Base-by-base conservation (phyloP, 2,329 filamentous ascomycete species). In the Aspergillus sp. region DNA sequence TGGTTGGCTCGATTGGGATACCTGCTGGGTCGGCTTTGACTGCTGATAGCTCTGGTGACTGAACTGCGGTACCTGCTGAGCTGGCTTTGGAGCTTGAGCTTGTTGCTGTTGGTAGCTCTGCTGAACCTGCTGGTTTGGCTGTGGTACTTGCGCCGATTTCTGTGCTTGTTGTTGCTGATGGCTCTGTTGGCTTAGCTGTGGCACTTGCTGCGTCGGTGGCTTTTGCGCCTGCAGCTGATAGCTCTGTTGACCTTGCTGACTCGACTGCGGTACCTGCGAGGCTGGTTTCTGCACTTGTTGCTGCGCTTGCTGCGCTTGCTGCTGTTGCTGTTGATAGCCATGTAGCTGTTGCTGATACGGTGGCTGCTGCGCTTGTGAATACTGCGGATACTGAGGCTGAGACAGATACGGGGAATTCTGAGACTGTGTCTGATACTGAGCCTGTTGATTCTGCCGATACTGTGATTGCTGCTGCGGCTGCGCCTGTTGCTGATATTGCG, bases 311-410 rank as follows among this genome's bases (percentile, higher is more conserved):
- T 50, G 21, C 21, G 21, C 21, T 21, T 21, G 31, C 9, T 61
- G 31, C 5, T 57, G 55, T 27, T 65, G 64, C n/a, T 67, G 27
- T 31, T 31, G 61, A 45, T 46, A 45, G 19, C n/a, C 59, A 52
- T 4, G 53, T 27, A 57, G 55, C 15, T 61, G 43, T 12, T 61
- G 43, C 15, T 64, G 57, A 50, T 64, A 60, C 15, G 58, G 63
- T 35, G 62, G 27, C 55, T 17, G 57, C 11, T 40, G 55, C 52
- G 23, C 25, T 57, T 58, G 27, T 12, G 47, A 15, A 50, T 62
- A 62, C 27, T 64, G 62, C 23, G 60, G 58, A 19, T 64, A 62
- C 48, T 59, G 59, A n/a, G 59, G 56, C 23, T 64, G 56, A n/a
- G 53, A 37, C 9, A 65, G 58, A 50, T 61, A 58, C 17, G 44